Conservation (phyloP, 1,284 basidiomycete genomes). For the Meira miltonrushii region DNA sequence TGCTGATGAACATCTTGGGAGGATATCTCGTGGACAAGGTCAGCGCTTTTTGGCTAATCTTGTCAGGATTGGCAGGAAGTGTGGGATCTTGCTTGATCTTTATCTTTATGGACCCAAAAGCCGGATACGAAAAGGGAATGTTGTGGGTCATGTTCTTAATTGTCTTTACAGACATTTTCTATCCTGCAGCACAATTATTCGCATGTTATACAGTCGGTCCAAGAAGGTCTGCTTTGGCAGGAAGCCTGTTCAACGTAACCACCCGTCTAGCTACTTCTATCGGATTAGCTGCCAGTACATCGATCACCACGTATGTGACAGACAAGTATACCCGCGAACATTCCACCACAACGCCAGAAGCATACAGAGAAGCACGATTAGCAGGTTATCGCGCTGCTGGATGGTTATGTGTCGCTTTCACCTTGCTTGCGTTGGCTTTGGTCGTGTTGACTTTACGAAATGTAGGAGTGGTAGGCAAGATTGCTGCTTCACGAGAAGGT, state of each 20-base stretch:
- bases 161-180: constrained; percentile 36
- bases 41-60: constrained; percentile 41
- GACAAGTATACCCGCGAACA: neutral
- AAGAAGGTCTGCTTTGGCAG: constrained; percentile 35
- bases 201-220: constrained; percentile 30
- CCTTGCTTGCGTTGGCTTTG: constrained; percentile 21
- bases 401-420: constrained; percentile 36
- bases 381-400: constrained; percentile 34
- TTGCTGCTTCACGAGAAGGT: too few species aligned
- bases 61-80: constrained; percentile 57
- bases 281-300: constrained; percentile 35
- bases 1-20: constrained; percentile 44
- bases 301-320: constrained; percentile 33
- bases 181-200: constrained; percentile 31
- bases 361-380: constrained; percentile 18
- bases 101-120: constrained; percentile 63
- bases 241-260: constrained; percentile 41
- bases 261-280: constrained; percentile 42
- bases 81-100: constrained; percentile 61
- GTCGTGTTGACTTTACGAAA: constrained; percentile 24
- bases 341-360: neutral
- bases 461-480: constrained; percentile 30
- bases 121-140: constrained; percentile 71
- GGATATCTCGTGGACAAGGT: constrained; percentile 35
- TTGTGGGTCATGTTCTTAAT: constrained; percentile 69